Base-by-base conservation (phyloP, 495 filamentous ascomycete species). In the Hypoxylon fragiforme region DNA sequence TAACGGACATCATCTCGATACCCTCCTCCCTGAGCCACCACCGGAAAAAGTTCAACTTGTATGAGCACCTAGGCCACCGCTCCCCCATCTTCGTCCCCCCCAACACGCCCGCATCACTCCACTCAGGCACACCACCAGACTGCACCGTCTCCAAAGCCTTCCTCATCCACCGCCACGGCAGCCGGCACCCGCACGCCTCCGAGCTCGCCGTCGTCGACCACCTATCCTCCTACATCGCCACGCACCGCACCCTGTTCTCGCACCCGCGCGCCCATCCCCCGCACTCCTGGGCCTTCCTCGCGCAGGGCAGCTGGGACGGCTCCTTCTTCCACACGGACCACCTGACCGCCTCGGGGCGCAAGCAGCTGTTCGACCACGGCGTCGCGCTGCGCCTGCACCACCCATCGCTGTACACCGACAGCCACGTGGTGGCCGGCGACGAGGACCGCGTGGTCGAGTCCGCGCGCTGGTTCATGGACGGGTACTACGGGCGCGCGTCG, bases 361-460 rank as follows among this genome's bases (percentile, higher is more conserved):
- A 60, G 22, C 57, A 54, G 28, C 32, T 54, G n/a, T 60, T 60
- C 19, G 57, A 60, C 42, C 50, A 60, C 36, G 57, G 57, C 3
- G 50, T 60, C 11, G 49, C 35, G 7, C 21, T 60, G 9, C 26
- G 50, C 21, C 8, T 60, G 12, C 28, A 49, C 20, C 54, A 60
- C 20, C 57, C 50, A 13, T 28, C 50, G 28, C 18, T 60, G 11
- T 54, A 60, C n/a, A 39, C 44, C 7, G 57, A 50, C 13, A 44
- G 38, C 15, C 32, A 50, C 2, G 44, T 54, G 2, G 21, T 60
- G 2, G 57, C 45, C 7, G 50, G 48, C 22, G 50, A 54, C 13
- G 44, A 54, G 28, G 57, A 54, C 14, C 21, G 57, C 2, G 57
- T 60, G n/a, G 37, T 60, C 7, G 57, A 60, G 31, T 60, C 50